Base-by-base conservation (phyloP, 1,284 basidiomycete species). In the Cryptococcus maquisensis region DNA sequence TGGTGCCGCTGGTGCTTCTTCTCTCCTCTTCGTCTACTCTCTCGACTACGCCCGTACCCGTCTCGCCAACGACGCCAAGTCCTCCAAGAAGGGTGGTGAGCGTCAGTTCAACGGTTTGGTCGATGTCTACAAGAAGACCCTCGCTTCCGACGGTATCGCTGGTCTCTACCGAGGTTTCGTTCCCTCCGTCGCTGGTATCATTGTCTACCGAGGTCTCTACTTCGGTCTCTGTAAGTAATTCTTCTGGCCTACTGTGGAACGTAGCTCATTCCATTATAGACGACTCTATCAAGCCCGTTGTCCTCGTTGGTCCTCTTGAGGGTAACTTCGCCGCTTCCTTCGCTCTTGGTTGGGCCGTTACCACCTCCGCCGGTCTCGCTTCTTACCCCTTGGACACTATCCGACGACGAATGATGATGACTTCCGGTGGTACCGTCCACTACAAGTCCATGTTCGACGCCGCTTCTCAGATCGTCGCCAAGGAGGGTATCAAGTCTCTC, bases 11-110 rank as follows among this genome's bases (percentile, higher is more conserved):
- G 92, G 92, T 86, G 92, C 92, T 60, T 88, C 92, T 8, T 97
- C 94, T 37, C 81, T 95, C 52, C 86, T 97, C 75, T 96, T 97
- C 78, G 93, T 96, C 77, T 96, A 97, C 85, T 95, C 93, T 38
- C 86, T 97, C 61, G 93, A 96, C 72, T 95, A 92, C 72, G 93
- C 93, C 62, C 91, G 93, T 87, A 96, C 93, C 54, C 92, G 93
- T 84, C 86, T 96, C 64, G 92, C 93, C 76, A 95, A 94, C 78
- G 93, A 97, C 74, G 89, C 88, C 75, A 96, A 96, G 82, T 92
- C 90, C 10, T 81, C 88, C 47, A 92, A 90, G 82, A 82, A 83
- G 74, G 92, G 92, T 80, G 92, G 90, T 69, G 81, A 83, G 36
- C 90, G 92, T 78, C 92, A 96, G 77, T 96, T 95, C 84, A 95